Percentiles rank a stretch among this genome's conserved stretches.
These are phyloP conservation scores for Populus nigra DNA, from an alignment of 345 rosid species.

Conservation along the genomic window DNA sequence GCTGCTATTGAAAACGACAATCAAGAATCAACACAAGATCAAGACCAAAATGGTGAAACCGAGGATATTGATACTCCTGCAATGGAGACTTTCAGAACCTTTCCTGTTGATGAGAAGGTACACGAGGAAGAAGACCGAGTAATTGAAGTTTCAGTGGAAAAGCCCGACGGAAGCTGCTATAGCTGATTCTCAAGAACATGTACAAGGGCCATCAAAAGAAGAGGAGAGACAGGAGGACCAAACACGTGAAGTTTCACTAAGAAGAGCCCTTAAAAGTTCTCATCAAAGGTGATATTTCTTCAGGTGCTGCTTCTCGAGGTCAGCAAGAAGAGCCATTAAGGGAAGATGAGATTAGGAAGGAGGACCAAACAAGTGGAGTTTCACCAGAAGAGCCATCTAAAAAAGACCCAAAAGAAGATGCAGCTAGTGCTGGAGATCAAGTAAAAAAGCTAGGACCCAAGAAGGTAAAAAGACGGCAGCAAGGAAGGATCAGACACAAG, in stretches of 20 bases:
- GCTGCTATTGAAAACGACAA: conserved; percentile 15
- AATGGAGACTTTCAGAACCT: neutral
- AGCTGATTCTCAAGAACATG: neutral
- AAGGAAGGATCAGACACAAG: neutral
- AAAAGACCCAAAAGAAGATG: conserved; percentile 1
- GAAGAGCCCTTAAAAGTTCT: too few relatives aligned
- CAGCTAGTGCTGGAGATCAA: neutral
- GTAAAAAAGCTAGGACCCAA: neutral
- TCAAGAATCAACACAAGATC: conserved; percentile 8
- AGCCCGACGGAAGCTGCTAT: neutral
- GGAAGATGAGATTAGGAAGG: neutral
- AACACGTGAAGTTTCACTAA: neutral
- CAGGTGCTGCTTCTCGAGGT: neutral
- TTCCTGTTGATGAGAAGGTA: conserved; percentile 11
- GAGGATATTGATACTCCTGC: neutral
- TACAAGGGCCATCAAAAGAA: neutral
- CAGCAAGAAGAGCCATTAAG: neutral
- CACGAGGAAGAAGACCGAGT: conserved; percentile 3
- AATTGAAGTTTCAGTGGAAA: conserved; percentile 1
- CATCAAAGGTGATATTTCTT: too few relatives aligned
- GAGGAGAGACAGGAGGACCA: neutral
- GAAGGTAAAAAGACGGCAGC: neutral
- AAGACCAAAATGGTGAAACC: neutral
- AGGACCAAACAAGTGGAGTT: neutral
- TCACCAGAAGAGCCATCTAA: neutral